A percentile compares a stretch with the other conserved stretches of the same genome.
phyloP scores from a whole-genome alignment of 345 rosid species.

The Eucalyptus caleyi region DNA sequence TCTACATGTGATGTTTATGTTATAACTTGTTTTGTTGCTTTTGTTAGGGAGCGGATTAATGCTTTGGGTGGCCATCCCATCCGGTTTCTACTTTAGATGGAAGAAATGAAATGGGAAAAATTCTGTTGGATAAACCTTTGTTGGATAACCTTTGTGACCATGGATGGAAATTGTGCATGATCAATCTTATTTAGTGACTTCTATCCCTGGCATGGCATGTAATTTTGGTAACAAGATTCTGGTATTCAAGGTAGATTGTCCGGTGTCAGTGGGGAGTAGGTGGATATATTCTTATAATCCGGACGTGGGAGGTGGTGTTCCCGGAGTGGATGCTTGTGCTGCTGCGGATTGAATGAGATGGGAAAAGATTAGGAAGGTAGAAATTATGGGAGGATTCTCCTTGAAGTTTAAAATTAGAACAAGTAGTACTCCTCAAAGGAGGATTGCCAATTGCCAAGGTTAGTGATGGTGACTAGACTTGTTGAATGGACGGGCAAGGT shows the following conservation, averaged over 20 bases:
- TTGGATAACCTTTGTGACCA: background rate
- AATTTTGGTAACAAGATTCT: background rate
- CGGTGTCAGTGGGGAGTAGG: rapidly evolving
- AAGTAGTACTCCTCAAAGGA: too few species aligned
- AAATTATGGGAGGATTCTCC: background rate
- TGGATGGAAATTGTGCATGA: background rate
- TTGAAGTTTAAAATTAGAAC: background rate
- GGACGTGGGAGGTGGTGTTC: background rate
- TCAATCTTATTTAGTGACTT: background rate
- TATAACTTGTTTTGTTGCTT: background rate
- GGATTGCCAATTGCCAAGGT: too few species aligned
- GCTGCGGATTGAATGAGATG: background rate
- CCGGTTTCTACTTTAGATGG: conserved; percentile 47
- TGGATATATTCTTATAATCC: background rate
- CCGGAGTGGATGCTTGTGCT: background rate
- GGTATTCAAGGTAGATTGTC: background rate
- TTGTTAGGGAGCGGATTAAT: conserved; percentile 30
- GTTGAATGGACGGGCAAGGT: background rate
- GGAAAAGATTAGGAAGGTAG: background rate
- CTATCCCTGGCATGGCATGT: background rate
- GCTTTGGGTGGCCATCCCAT: conserved; percentile 58
- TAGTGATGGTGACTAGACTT: too few species aligned
- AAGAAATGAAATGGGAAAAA: conserved; percentile 16
- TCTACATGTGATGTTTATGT: background rate
- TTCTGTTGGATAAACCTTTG: background rate